Evolutionary conservation across 352 stramenopile genomes (phyloP).

Genomic region (Phytophthora crassamura): DNA sequence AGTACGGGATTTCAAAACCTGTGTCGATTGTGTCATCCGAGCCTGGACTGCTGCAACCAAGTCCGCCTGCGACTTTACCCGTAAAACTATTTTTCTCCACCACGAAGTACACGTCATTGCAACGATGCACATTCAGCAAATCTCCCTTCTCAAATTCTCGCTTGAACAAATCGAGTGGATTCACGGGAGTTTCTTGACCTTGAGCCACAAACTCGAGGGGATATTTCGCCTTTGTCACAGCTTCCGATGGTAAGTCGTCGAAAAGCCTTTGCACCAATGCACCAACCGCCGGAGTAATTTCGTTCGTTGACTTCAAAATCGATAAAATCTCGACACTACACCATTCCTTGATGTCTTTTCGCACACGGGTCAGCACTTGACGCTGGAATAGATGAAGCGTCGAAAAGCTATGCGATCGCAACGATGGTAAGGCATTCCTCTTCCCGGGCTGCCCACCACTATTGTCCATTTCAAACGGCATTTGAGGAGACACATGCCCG

Average conservation of each 20-base stretch:
- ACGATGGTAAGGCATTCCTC: slow-evolving; percentile 28
- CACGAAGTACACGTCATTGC: slow-evolving; percentile 78
- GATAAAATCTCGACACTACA: slow-evolving; percentile 82
- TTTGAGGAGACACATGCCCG: slow-evolving; percentile 38
- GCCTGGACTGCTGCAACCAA: neutral
- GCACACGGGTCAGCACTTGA: slow-evolving; percentile 68
- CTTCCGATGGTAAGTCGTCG: slow-evolving; percentile 61
- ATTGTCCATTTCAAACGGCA: slow-evolving; percentile 70
- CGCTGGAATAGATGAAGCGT: slow-evolving; percentile 78
- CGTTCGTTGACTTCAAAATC: slow-evolving; percentile 71
- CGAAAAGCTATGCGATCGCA: slow-evolving; percentile 57
- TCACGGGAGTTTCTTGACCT: slow-evolving; percentile 62
- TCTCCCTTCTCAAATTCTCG: slow-evolving; percentile 59
- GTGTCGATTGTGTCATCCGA: neutral
- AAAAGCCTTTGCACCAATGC: slow-evolving; percentile 79
- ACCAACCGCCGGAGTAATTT: slow-evolving; percentile 72
- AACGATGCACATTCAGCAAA: slow-evolving; percentile 58
- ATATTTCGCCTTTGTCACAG: slow-evolving; percentile 72
- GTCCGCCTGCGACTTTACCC: neutral
- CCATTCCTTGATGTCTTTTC: slow-evolving; percentile 86
- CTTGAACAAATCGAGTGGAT: slow-evolving; percentile 70
- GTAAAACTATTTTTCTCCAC: slow-evolving; percentile 35
- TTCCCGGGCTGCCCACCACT: slow-evolving; percentile 23
- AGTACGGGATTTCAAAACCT: slow-evolving; percentile 72
- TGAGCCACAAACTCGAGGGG: slow-evolving; percentile 72